Conservation (phyloP, 305 asterid genomes). For the Fraxinus angustifolia region DNA sequence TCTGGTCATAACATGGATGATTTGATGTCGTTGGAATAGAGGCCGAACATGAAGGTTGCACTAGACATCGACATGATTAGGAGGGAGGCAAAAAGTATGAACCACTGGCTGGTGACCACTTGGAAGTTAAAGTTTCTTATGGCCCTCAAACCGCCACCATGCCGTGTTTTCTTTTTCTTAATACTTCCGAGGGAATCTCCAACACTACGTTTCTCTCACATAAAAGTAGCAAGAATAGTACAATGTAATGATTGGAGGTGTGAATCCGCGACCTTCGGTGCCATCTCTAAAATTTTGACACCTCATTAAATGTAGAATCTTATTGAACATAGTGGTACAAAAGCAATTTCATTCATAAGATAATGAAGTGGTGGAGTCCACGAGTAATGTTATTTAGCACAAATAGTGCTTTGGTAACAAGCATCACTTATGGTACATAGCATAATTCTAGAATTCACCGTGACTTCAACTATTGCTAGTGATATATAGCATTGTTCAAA, state of each 20-base stretch:
- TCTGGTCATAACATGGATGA: conserved; percentile 22
- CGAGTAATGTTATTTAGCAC: not conserved
- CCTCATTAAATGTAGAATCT: not conserved
- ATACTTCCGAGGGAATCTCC: not conserved
- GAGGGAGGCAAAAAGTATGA: conserved; percentile 50
- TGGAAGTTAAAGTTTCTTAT: conserved; percentile 25
- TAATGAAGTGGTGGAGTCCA: not conserved
- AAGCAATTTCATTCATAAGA: not conserved
- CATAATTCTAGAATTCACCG: not conserved
- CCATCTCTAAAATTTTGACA: not conserved
- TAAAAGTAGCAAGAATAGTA: not conserved
- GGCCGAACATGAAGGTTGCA: conserved; percentile 58
- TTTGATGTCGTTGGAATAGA: conserved; percentile 49
- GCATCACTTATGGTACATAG: not conserved
- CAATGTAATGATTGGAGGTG: not conserved
- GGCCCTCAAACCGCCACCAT: conserved; percentile 11
- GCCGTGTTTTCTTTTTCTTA: not conserved
- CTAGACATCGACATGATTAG: conserved; percentile 54
- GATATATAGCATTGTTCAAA: not conserved
- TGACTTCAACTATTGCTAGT: not conserved
- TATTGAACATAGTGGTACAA: not conserved
- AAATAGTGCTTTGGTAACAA: not conserved
- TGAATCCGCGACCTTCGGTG: not conserved
- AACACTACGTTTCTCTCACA: not conserved
- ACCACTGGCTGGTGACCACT: conserved; percentile 46